Percentiles rank a stretch among this genome's conserved stretches.
Evolutionary conservation across 495 filamentous ascomycete species (phyloP).

Genomic region (Neurospora sp.): DNA sequence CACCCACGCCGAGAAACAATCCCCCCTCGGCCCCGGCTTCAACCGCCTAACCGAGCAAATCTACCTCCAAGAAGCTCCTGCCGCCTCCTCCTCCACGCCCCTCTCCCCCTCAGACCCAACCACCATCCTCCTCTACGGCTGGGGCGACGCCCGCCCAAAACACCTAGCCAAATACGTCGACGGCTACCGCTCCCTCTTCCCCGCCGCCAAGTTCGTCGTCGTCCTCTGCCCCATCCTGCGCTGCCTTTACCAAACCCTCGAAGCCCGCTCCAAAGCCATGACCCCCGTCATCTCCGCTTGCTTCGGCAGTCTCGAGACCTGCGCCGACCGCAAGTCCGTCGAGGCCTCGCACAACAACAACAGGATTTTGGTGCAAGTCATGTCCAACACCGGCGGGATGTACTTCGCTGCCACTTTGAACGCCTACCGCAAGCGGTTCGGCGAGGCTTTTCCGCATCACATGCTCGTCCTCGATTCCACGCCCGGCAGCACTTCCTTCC

Average conservation of each 20-base stretch:
- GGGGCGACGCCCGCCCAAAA: constrained; percentile 45
- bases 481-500: constrained; percentile 38
- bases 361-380: constrained; percentile 36
- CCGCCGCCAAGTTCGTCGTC: constrained; percentile 33
- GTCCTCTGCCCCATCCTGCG: constrained; percentile 38
- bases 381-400: constrained; percentile 44
- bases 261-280: constrained; percentile 35
- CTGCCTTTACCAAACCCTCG: constrained; percentile 31
- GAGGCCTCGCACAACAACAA: constrained; percentile 7
- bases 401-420: constrained; percentile 38
- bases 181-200: constrained; percentile 41
- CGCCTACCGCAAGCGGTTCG: constrained; percentile 29
- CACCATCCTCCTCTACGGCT: constrained; percentile 39
- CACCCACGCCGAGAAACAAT: not conserved
- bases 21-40: constrained; percentile 20
- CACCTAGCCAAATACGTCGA: constrained; percentile 45
- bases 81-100: not conserved
- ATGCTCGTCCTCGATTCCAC: constrained; percentile 43
- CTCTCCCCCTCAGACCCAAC: constrained; percentile 21
- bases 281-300: constrained; percentile 37
- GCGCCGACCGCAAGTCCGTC: not conserved
- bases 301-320: constrained; percentile 13
- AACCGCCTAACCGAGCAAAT: constrained; percentile 28
- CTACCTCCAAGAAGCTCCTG: constrained; percentile 17
- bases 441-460: constrained; percentile 28